Evolutionary conservation across 176 grass and related monocot genomes (phyloP), one percentile per base, ranked within the genome.

Genomic region (Eleusine indica): DNA sequence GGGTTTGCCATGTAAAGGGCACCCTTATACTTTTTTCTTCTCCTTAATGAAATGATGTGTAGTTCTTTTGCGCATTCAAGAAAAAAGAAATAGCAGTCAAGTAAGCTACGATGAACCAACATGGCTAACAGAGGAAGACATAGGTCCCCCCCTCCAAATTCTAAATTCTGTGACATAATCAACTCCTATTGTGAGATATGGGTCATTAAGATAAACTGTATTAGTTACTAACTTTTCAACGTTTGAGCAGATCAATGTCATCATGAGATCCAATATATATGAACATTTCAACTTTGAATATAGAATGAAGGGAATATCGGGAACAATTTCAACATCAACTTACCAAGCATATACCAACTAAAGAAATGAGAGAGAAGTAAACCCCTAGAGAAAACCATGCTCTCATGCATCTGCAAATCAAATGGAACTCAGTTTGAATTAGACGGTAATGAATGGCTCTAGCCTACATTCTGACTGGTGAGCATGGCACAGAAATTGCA

Each of bases 321-420:
- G 78, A 68, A 79, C 19, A 87, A 77, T 68, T 73, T 68, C 13
- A 14, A 19, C 15, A 80, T 66, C 52, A 71, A 81, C 96, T 90
- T 75, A 95, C 96, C 89, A 90, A 29, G 56, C 85, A 98, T 81
- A 95, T 84, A 73, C 83, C 85, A 53, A 83, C 43, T 82, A 95
- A 73, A 88, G 87, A 80, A 75, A 92, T 11, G 21, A 95, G 51
- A 68, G 89, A 89, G 73, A 95, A 78, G 86, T 80, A 93, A 87
- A 87, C 91, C 16, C 91, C 96, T 63, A 83, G 1, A 65, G 91
- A 91, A 90, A 94, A 98, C 93, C 96, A 98, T 83, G 81, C 72
- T 73, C 83, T 88, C 69, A 91, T 73, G 60, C 71, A 94, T 76
- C 93, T 95, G 83, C 21, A 76, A 54, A 74, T 74, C 13, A 71